These are phyloP conservation scores for Eutrema japonicum DNA, from an alignment of 345 rosid species.

Conservation along the genomic window DNA sequence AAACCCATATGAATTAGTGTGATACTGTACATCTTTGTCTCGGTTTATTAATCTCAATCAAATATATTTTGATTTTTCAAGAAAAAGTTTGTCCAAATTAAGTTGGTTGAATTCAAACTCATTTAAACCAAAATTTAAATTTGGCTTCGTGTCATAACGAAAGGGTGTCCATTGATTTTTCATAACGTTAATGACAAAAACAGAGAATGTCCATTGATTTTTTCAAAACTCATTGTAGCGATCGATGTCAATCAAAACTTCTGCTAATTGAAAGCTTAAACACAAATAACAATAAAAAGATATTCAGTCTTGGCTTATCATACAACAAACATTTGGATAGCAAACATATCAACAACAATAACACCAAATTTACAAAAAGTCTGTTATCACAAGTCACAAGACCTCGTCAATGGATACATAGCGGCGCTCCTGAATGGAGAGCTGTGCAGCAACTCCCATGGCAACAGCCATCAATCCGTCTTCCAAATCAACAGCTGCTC, in stretches of 20 bases:
- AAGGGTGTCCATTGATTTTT: too few relatives aligned
- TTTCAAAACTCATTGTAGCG: not conserved
- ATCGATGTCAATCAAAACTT: not conserved
- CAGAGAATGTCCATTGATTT: too few relatives aligned
- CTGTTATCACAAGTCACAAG: slow-evolving; percentile 39
- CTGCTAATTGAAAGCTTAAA: not conserved
- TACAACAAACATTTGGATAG: slow-evolving; percentile 12
- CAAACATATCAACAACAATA: not conserved
- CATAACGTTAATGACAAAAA: too few relatives aligned
- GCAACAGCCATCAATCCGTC: slow-evolving; percentile 95
- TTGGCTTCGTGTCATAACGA: too few relatives aligned
- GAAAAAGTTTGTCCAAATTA: not conserved
- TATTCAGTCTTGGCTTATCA: not conserved
- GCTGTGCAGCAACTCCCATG: slow-evolving; percentile 96
- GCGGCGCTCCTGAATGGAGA: slow-evolving; percentile 74
- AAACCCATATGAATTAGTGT: not conserved
- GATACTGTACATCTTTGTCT: too few relatives aligned
- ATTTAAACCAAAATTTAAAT: too few relatives aligned
- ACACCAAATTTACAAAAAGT: slow-evolving; percentile 6
- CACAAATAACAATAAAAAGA: not conserved
- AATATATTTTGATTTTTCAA: not conserved
- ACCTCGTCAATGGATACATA: slow-evolving; percentile 73
- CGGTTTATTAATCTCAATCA: not conserved
- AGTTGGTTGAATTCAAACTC: too few relatives aligned
- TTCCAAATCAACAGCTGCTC: slow-evolving; percentile 72